These are phyloP conservation scores for Zasmidium citrigriseum DNA, from an alignment of 2,329 filamentous ascomycete species.

Conservation along the genomic window DNA sequence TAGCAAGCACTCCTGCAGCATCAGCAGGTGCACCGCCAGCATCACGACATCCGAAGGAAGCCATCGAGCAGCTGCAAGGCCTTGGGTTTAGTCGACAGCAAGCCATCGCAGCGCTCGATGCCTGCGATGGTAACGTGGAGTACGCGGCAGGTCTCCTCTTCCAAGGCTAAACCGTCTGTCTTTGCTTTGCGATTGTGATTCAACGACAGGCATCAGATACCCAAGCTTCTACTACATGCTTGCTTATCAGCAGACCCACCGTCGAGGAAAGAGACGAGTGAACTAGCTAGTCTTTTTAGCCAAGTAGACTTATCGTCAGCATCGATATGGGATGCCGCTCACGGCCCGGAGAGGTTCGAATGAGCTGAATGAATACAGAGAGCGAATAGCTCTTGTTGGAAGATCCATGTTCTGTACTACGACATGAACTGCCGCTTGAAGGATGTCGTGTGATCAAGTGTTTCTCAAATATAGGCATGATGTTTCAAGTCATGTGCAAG, in stretches of 20 bases:
- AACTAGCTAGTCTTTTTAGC: neutral
- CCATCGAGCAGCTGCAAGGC: constrained; percentile 73
- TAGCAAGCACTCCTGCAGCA: constrained; percentile 12
- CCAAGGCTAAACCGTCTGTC: neutral
- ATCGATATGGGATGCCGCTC: too few relatives aligned
- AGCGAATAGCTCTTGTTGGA: too few relatives aligned
- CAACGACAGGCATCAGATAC: constrained; percentile 10
- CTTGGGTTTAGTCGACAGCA: constrained; percentile 76
- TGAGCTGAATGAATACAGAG: too few relatives aligned
- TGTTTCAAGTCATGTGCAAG: too few relatives aligned
- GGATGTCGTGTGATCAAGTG: too few relatives aligned
- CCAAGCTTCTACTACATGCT: constrained; percentile 3
- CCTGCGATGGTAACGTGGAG: constrained; percentile 83
- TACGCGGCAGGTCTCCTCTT: constrained; percentile 76
- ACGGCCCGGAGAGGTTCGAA: too few relatives aligned
- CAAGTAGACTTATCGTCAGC: neutral
- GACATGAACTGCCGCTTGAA: too few relatives aligned
- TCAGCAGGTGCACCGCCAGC: constrained; percentile 16
- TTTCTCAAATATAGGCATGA: too few relatives aligned
- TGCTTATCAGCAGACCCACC: neutral
- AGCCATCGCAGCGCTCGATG: constrained; percentile 78
- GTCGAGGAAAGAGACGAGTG: neutral
- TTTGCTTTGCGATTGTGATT: neutral
- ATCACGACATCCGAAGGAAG: constrained; percentile 56
- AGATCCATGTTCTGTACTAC: too few relatives aligned